phyloP scores from a whole-genome alignment of 345 rosid species.

The Ceriops tagal region DNA sequence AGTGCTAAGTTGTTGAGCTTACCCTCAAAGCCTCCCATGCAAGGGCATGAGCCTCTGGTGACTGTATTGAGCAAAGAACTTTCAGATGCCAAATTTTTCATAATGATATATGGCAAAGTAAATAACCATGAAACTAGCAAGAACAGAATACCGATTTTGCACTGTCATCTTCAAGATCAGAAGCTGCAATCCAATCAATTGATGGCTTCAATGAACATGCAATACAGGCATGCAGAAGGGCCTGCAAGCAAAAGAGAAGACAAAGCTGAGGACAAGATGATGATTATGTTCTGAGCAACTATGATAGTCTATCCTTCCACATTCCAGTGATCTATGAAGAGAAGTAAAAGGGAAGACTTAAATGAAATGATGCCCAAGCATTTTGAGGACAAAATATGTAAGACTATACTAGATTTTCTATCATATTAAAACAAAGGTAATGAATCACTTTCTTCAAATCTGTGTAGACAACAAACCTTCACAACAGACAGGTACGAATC shows the following conservation, averaged over 20 bases:
- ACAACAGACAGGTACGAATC: conserved; percentile 37
- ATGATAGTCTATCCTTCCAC: background rate
- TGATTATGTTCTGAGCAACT: conserved; percentile 12
- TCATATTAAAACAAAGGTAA: background rate
- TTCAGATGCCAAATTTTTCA: background rate
- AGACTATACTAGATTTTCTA: background rate
- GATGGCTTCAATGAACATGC: conserved; percentile 34
- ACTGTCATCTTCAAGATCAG: conserved; percentile 37
- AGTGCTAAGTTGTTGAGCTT: background rate
- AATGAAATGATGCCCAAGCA: no score
- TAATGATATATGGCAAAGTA: background rate
- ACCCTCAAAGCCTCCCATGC: conserved; percentile 37
- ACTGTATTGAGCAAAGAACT: conserved; percentile 12
- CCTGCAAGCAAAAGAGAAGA: conserved; percentile 19
- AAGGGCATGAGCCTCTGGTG: conserved; percentile 35
- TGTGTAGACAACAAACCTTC: conserved; percentile 18
- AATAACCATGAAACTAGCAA: conserved; percentile 5
- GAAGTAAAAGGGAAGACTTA: no score
- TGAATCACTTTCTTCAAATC: no score
- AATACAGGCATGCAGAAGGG: conserved; percentile 34
- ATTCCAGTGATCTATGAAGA: no score
- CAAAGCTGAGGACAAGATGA: background rate
- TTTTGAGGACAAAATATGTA: no score
- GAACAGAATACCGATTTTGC: conserved; percentile 25
- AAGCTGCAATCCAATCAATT: conserved; percentile 39